Base-by-base conservation (phyloP, 805 yeast species). In the Gaillardinia entomophila region DNA sequence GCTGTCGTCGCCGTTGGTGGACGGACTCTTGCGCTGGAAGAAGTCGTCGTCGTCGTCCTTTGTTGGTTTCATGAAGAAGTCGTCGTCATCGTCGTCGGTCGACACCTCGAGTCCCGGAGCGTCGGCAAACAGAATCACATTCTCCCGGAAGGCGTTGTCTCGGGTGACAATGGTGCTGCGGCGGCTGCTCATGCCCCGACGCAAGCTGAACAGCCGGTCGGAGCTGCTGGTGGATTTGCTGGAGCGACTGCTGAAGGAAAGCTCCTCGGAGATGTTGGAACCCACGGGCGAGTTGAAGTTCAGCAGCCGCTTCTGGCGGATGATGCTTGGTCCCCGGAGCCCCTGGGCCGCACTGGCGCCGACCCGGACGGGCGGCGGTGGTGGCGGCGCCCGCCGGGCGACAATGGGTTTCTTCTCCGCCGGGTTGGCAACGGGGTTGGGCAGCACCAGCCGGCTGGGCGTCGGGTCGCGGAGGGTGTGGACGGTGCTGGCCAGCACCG, bases 371-470 rank as follows among this genome's bases (percentile, higher is more conserved):
- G 22, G 22, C 22, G 87, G 85, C 3, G 87, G 84, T 5, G 81
- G 82, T 0, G 87, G 88, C 0, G 87, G 82, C 10, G 70, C 76
- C 45, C 95, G 61, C 36, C 68, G 73, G 0, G 95, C 92, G 7
- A 82, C 75, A 15, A 83, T 61, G 35, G 65, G 53, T 2, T 41
- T 19, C 22, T 19, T 19, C 22, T 19, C 22, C 6, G 22, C 8
- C 22, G 10, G 8, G 22, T 6, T 6, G 10, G 10, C 8, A 19
- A 19, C 8, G 10, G 22, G 22, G 8, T 6, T 10, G 6, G 22
- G 22, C 6, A 10, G 10, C 6, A 19, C 10, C 10, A 10, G 10
- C 22, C 22, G 22, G 22, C 22, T 19, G 8, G 6, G 6, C 8
- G 22, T 6, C 10, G 43, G 46, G 27, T 60, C 66, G 28, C 40